Percentiles rank a stretch among this genome's conserved stretches.
Evolutionary conservation across 2,329 filamentous ascomycete species (phyloP).

Genomic region (Chrysoporthe deuterocubensis): DNA sequence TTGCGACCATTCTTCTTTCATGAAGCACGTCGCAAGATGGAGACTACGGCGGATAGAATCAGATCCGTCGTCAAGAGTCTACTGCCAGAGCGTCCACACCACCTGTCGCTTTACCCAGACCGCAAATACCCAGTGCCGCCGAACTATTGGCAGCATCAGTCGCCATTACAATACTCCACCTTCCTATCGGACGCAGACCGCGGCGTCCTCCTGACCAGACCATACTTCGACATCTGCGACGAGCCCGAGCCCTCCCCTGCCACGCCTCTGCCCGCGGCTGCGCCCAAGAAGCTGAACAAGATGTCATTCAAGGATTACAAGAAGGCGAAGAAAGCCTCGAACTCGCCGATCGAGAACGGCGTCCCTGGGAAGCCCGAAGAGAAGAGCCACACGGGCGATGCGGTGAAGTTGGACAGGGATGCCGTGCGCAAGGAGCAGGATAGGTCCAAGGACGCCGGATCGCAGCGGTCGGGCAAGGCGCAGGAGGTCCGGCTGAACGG

Average conservation of each 20-base stretch:
- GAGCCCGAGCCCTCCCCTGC: constrained; percentile 44
- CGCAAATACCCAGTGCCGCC: constrained; percentile 51
- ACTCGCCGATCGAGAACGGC: constrained; percentile 41
- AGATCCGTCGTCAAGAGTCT: constrained; percentile 56
- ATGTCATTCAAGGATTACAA: constrained; percentile 64
- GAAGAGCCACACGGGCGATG: constrained; percentile 29
- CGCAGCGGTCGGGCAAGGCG: constrained; percentile 22
- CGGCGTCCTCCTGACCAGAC: constrained; percentile 59
- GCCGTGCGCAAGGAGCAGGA: constrained; percentile 28
- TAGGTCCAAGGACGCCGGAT: constrained; percentile 29
- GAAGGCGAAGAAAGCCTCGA: constrained; percentile 51
- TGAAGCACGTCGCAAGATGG: constrained; percentile 51
- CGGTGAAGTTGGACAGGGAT: constrained; percentile 28
- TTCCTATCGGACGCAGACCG: constrained; percentile 62
- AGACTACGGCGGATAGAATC: constrained; percentile 62
- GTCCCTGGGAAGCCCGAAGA: constrained; percentile 30
- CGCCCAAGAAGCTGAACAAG: constrained; percentile 45
- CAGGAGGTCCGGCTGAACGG: constrained; percentile 21
- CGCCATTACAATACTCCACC: constrained; percentile 60
- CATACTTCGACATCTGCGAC: constrained; percentile 62
- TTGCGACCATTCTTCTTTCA: constrained; percentile 28
- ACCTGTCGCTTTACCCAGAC: constrained; percentile 54
- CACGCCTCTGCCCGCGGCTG: constrained; percentile 32
- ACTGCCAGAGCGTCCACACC: constrained; percentile 57
- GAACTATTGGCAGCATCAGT: constrained; percentile 49